phyloP scores from a whole-genome alignment of 345 rosid species.

The Anacardium occidentale region DNA sequence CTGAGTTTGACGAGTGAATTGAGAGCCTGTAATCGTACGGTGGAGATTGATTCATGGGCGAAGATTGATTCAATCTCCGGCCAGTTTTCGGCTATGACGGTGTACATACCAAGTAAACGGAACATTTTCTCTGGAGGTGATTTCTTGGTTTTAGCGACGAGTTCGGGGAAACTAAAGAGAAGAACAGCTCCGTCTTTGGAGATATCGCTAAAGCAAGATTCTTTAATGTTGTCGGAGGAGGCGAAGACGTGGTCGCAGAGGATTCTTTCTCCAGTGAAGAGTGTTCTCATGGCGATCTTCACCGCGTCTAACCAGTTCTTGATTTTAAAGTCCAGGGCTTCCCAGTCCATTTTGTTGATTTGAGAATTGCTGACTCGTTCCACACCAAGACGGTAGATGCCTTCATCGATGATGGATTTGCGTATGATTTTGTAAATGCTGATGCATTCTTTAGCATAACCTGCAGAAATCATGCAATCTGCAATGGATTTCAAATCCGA shows the following conservation, averaged over 20 bases:
- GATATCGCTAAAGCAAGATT: constrained; percentile 65
- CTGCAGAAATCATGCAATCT: constrained; percentile 78
- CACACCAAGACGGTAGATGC: constrained; percentile 55
- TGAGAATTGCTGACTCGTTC: constrained; percentile 49
- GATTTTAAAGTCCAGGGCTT: constrained; percentile 49
- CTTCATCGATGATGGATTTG: constrained; percentile 76
- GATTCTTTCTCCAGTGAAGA: constrained; percentile 58
- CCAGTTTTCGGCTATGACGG: constrained; percentile 42
- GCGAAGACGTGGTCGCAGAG: constrained; percentile 71
- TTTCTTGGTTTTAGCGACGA: constrained; percentile 48
- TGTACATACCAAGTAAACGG: constrained; percentile 55
- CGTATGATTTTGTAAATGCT: constrained; percentile 49
- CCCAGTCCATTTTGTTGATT: constrained; percentile 56
- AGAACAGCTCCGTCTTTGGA: constrained; percentile 57
- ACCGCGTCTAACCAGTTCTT: constrained; percentile 59
- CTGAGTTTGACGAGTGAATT: constrained; percentile 46
- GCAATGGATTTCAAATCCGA: constrained; percentile 65
- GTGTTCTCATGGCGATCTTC: constrained; percentile 46
- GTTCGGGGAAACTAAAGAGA: constrained; percentile 61
- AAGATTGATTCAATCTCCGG: constrained; percentile 52
- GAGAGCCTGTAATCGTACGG: constrained; percentile 48
- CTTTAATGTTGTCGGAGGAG: constrained; percentile 51
- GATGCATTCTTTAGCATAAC: constrained; percentile 73
- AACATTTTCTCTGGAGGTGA: constrained; percentile 50
- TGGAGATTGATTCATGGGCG: constrained; percentile 40